Evolutionary conservation across 1,284 basidiomycete species (phyloP).

Genomic region (Coniophora puteana): DNA sequence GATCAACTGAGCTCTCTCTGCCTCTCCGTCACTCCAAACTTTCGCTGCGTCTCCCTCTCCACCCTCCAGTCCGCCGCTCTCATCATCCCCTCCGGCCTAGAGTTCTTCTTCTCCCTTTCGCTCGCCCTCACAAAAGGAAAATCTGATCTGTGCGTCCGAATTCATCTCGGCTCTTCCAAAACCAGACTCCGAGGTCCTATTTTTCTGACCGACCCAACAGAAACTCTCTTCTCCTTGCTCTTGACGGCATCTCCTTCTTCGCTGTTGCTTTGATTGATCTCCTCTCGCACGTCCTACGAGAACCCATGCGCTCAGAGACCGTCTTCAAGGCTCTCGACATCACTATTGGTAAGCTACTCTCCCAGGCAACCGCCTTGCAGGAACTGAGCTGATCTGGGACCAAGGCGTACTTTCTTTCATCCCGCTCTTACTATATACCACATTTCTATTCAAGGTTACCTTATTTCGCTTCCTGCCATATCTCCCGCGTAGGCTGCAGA

Average conservation of each 20-base stretch:
- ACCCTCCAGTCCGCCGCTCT: constrained; percentile 44
- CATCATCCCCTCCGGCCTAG: constrained; percentile 59
- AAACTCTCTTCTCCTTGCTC: constrained; percentile 53
- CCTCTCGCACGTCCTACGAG: constrained; percentile 51
- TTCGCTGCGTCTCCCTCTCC: constrained; percentile 63
- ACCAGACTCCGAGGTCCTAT: too few species aligned
- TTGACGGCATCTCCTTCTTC: constrained; percentile 61
- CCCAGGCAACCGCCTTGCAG: neutral
- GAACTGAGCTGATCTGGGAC: constrained; percentile 37
- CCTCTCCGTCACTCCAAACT: constrained; percentile 63
- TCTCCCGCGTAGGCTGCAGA: constrained; percentile 47
- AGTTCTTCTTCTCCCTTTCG: constrained; percentile 53
- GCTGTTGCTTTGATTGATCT: constrained; percentile 56
- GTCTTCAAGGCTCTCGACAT: constrained; percentile 40
- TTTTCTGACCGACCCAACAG: too few species aligned
- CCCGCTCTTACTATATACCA: constrained; percentile 53
- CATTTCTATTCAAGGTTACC: constrained; percentile 52
- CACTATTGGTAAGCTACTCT: constrained; percentile 40
- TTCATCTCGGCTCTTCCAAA: neutral
- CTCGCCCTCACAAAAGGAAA: constrained; percentile 49
- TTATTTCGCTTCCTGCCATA: constrained; percentile 43
- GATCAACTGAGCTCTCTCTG: constrained; percentile 46
- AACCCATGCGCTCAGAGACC: constrained; percentile 35
- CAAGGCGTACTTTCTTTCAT: constrained; percentile 55
- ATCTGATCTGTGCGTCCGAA: constrained; percentile 47